phyloP scores from a whole-genome alignment of 2,329 filamentous ascomycete genomes.

The Elsinoe batatas region DNA sequence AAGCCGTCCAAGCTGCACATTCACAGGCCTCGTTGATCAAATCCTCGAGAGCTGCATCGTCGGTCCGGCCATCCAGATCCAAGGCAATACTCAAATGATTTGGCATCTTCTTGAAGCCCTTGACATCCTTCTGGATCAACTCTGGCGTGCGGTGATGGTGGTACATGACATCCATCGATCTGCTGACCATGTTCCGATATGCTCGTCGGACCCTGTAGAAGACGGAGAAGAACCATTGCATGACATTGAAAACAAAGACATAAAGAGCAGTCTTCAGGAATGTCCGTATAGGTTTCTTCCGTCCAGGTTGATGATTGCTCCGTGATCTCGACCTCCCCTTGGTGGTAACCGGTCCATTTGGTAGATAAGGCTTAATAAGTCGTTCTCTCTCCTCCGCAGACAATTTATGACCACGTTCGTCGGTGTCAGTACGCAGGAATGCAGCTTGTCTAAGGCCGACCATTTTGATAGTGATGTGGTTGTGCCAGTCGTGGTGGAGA shows the following conservation, averaged over 20 bases:
- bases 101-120: conserved; percentile 61
- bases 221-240: conserved; percentile 77
- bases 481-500: not conserved
- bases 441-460: conserved; percentile 21
- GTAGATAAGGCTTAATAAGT: conserved; percentile 27
- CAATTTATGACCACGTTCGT: conserved; percentile 21
- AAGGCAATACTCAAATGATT: conserved; percentile 82
- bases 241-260: conserved; percentile 54
- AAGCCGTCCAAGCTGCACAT: conserved; percentile 84
- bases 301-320: not conserved
- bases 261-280: conserved; percentile 51
- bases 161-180: conserved; percentile 70
- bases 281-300: conserved; percentile 14
- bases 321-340: conserved; percentile 1
- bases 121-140: conserved; percentile 80
- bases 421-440: conserved; percentile 23
- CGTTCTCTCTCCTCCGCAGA: conserved; percentile 24
- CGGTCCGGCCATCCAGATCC: conserved; percentile 58
- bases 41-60: conserved; percentile 66
- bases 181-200: conserved; percentile 68
- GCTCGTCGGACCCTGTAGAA: conserved; percentile 74
- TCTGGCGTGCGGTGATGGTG: conserved; percentile 95
- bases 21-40: conserved; percentile 87
- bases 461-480: conserved; percentile 18
- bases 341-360: conserved; percentile 12